Conservation (phyloP, 805 yeast genomes). For the Candida tibetensis region DNA sequence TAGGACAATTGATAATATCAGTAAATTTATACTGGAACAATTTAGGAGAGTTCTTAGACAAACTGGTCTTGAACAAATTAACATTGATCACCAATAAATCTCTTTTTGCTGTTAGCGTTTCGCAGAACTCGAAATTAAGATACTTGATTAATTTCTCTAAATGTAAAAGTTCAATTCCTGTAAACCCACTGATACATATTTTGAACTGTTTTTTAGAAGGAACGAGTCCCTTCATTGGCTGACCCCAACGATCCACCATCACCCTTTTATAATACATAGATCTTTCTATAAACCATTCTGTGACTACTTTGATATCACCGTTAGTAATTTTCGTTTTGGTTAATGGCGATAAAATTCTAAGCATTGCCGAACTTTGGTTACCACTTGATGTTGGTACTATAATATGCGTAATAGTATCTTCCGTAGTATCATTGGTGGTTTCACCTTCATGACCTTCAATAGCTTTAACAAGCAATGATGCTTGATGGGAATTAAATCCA, state of each 20-base stretch:
- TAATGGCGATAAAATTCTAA: conserved; percentile 23
- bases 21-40: conserved; percentile 36
- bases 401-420: conserved; percentile 29
- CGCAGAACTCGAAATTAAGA: conserved; percentile 51
- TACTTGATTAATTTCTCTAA: conserved; percentile 57
- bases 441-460: conserved; percentile 48
- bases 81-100: conserved; percentile 58
- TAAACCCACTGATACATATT: conserved; percentile 68
- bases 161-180: conserved; percentile 74
- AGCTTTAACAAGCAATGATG: conserved; percentile 36
- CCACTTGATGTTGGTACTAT: conserved; percentile 32
- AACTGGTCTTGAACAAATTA: conserved; percentile 40
- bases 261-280: conserved; percentile 55
- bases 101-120: conserved; percentile 46
- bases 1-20: conserved; percentile 36
- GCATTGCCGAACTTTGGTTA: conserved; percentile 22
- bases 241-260: conserved; percentile 59
- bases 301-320: conserved; percentile 39
- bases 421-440: conserved; percentile 17
- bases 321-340: conserved; percentile 22
- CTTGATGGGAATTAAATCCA: conserved; percentile 42
- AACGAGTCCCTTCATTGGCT: conserved; percentile 43
- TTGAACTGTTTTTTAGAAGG: conserved; percentile 21
- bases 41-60: conserved; percentile 38
- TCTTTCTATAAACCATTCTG: conserved; percentile 83